These are phyloP conservation scores for Vanderwaltozyma tropicalis DNA, from an alignment of 805 yeast genomes.

Conservation along the genomic window DNA sequence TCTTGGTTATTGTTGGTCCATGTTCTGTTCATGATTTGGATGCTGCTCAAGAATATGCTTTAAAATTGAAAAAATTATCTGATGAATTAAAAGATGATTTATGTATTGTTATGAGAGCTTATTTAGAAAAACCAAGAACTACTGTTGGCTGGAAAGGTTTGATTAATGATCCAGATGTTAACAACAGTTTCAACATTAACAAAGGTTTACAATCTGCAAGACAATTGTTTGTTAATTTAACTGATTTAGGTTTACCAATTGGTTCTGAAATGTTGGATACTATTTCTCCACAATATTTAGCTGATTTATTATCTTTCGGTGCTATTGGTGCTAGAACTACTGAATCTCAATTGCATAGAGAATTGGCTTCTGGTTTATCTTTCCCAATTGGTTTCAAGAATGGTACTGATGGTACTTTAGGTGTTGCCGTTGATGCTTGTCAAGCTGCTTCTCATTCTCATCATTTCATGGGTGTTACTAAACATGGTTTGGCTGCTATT, in stretches of 20 bases:
- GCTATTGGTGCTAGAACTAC: slow-evolving; percentile 99
- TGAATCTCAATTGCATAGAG: slow-evolving; percentile 95
- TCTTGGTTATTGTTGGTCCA: slow-evolving; percentile 81
- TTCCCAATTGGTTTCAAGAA: slow-evolving; percentile 98
- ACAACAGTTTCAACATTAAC: slow-evolving; percentile 85
- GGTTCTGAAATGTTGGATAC: slow-evolving; percentile 98
- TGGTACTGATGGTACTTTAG: slow-evolving; percentile 93
- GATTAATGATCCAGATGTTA: slow-evolving; percentile 94
- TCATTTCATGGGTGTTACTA: slow-evolving; percentile 89
- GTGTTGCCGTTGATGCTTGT: slow-evolving; percentile 90
- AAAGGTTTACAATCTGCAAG: slow-evolving; percentile 87
- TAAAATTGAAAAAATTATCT: slow-evolving; percentile 46
- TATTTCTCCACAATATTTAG: slow-evolving; percentile 88
- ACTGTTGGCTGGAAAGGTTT: slow-evolving; percentile 99
- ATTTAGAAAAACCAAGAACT: slow-evolving; percentile 95
- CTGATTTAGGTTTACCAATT: slow-evolving; percentile 75
- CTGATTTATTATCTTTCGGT: slow-evolving; percentile 89
- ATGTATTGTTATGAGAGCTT: slow-evolving; percentile 91
- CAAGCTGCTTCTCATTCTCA: slow-evolving; percentile 88
- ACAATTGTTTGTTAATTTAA: slow-evolving; percentile 67
- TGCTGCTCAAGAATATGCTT: slow-evolving; percentile 86
- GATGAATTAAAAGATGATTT: slow-evolving; percentile 63
- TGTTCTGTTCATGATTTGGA: slow-evolving; percentile 92
- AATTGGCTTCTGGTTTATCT: slow-evolving; percentile 89
- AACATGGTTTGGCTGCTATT: slow-evolving; percentile 93